A percentile compares a stretch with the other conserved stretches of the same genome.
phyloP scores from a whole-genome alignment of 192 early-diverging fungal species.

The Coemansia sp. region DNA sequence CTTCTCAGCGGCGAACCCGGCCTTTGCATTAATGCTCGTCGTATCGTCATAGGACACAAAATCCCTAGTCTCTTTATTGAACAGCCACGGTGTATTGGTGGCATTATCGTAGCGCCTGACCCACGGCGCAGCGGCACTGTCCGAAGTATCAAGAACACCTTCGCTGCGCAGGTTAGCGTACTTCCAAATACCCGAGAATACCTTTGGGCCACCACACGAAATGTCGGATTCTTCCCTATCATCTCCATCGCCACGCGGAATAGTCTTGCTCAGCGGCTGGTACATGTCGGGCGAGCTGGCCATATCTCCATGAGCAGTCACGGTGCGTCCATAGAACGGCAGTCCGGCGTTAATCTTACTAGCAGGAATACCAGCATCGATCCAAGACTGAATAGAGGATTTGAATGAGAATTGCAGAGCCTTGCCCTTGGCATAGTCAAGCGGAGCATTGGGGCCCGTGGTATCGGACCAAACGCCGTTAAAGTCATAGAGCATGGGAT shows the following conservation, averaged over 20 bases:
- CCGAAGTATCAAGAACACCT: conserved; percentile 41
- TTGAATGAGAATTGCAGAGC: conserved; percentile 45
- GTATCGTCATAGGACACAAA: conserved; percentile 72
- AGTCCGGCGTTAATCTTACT: conserved; percentile 60
- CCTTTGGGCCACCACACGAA: conserved; percentile 42
- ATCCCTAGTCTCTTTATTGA: conserved; percentile 56
- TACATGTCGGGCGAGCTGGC: conserved; percentile 28
- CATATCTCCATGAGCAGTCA: conserved; percentile 43
- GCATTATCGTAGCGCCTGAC: conserved; percentile 58
- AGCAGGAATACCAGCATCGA: conserved; percentile 59
- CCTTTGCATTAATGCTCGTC: conserved; percentile 54
- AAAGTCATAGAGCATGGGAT: conserved; percentile 70
- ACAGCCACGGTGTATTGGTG: conserved; percentile 70
- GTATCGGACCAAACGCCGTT: conserved; percentile 60
- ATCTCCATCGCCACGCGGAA: conserved; percentile 59
- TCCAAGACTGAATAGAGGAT: conserved; percentile 55
- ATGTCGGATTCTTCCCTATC: conserved; percentile 41
- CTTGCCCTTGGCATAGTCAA: conserved; percentile 30
- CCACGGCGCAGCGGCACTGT: conserved; percentile 59
- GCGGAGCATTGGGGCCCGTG: conserved; percentile 66
- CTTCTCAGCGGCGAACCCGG: conserved; percentile 35
- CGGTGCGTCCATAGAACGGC: conserved; percentile 63
- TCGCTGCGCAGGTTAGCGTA: conserved; percentile 63
- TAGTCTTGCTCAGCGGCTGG: conserved; percentile 26
- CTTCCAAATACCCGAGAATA: conserved; percentile 67